Evolutionary conservation across 768 basidiomycete genomes (phyloP), one percentile per base, ranked within the genome.

Genomic region (Phaffia australis): DNA sequence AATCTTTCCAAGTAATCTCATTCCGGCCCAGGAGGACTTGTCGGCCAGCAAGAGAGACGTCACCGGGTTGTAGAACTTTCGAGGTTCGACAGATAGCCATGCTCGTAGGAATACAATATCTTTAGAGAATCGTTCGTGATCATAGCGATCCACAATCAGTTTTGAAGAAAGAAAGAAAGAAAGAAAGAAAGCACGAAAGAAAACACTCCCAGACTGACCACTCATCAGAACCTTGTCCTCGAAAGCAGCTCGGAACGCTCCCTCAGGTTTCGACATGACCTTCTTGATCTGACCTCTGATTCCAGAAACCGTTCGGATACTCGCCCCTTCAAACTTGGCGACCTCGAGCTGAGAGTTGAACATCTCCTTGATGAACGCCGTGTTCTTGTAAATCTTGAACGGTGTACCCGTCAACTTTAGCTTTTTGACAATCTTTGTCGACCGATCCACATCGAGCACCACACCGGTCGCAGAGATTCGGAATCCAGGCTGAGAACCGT

Each of bases 331-430:
- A 71, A 99, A 98, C 77, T 95, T 98, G 65, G 92, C 92, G 16
- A 98, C 92, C 77, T 99, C 95, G 42, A 98, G 81, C 42, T 90
- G 86, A 65, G 84, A 85, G 63, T 78, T 85, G 79, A 99, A 99
- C 95, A 99, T 99, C 73, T 95, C 90, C 80, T 87, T 90, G 71
- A 99, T 79, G 77, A 98, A 99, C 2, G 91, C 95, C 16, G 95
- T 99, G 77, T 99, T 99, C 79, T 97, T 98, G 82, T 87, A 99
- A 68, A 98, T 91, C 81, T 98, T 98, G 79, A 86, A 90, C 29
- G 94, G 95, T 42, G 85, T 82, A 35, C 95, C 95, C 1, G 91
- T 98, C 68, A 99, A 79, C 80, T 98, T 99, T 71, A 99, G 77
- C 79, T 98, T 99, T 81, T 99, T 99, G 70, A 98, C 93, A 66